Base-by-base conservation (phyloP, 345 rosid genomes). In the Bretschneidera sinensis region DNA sequence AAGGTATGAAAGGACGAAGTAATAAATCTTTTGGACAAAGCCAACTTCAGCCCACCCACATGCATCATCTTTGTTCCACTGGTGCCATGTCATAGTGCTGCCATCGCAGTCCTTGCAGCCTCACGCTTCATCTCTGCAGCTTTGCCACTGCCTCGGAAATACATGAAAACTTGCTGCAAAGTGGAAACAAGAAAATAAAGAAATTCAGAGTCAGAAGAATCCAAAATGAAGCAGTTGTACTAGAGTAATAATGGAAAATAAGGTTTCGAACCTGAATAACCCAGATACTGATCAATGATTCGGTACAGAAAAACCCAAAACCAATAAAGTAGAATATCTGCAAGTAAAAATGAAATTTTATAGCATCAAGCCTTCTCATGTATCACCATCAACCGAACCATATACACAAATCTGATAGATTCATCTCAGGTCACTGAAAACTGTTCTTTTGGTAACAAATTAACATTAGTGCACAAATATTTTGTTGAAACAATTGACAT, bases 141-240 rank as follows among this genome's bases (percentile, higher is more conserved):
- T 83, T 89, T 89, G 33, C 94, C 96, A 48, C 89, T 84, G 52
- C 91, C 96, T 48, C 96, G 84, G 85, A 89, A 86, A 69, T 89
- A 89, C 96, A 86, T 86, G 83, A 84, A 86, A 51, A 88, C 86
- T 94, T 94, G 95, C 97, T 91, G 96, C 80, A 80, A 48, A n/a
- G n/a, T n/a, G 21, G 43, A 64, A 0, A 43, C 47, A 43, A 31
- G 60, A 24, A 54, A 22, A 47, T 7, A 21, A 5, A 54, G 34
- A 24, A n/a, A 28, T 64, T 21, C 33, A 59, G 15, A 39, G n/a
- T n/a, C n/a, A n/a, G n/a, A 16, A 3, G 47, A 25, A 50, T 16
- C 22, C 20, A 17, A 39, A 34, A 18, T 18, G 1, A 50, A 55
- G 51, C 22, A 43, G 48, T 43, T 55, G 19, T 17, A 9, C 20